Evolutionary conservation across 192 early-diverging fungal species (phyloP).

Genomic region (Ramicandelaber brevisporus): DNA sequence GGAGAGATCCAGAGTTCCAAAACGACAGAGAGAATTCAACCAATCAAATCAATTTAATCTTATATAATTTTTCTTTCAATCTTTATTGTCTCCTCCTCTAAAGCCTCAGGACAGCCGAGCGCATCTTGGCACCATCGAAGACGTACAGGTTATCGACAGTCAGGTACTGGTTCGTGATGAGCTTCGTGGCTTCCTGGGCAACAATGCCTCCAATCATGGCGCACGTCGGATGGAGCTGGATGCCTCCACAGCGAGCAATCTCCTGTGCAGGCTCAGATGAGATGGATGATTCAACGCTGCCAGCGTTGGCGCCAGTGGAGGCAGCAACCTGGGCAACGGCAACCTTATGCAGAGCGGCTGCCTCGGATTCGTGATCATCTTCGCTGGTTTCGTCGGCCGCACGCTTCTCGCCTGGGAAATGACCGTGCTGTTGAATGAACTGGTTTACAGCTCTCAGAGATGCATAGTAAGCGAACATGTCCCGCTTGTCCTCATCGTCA

Average conservation of each 20-base stretch:
- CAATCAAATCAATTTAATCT: no score
- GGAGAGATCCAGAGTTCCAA: no score
- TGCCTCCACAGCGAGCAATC: constrained; percentile 31
- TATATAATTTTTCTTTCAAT: no score
- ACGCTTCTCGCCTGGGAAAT: constrained; percentile 5
- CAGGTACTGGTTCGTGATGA: constrained; percentile 86
- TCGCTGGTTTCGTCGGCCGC: no score
- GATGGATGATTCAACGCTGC: constrained; percentile 2
- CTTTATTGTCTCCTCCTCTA: no score
- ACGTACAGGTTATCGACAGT: constrained; percentile 69
- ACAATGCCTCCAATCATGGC: constrained; percentile 71
- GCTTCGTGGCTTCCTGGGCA: constrained; percentile 84
- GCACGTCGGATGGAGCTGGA: constrained; percentile 62
- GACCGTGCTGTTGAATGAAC: constrained; percentile 5
- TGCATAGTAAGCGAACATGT: constrained; percentile 7
- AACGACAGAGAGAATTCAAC: no score
- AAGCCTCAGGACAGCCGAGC: constrained; percentile 13
- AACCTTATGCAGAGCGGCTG: constrained; percentile 2
- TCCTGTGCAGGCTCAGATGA: constrained; percentile 6
- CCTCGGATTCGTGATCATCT: constrained; percentile 4
- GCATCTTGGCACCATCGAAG: constrained; percentile 53
- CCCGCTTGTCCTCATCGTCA: constrained; percentile 1
- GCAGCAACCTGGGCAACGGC: constrained; percentile 3
- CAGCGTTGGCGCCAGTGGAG: no score
- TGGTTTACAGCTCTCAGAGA: constrained; percentile 7